phyloP scores from a whole-genome alignment of 2,329 filamentous ascomycete genomes.

The Coleophoma eucalyptorum region DNA sequence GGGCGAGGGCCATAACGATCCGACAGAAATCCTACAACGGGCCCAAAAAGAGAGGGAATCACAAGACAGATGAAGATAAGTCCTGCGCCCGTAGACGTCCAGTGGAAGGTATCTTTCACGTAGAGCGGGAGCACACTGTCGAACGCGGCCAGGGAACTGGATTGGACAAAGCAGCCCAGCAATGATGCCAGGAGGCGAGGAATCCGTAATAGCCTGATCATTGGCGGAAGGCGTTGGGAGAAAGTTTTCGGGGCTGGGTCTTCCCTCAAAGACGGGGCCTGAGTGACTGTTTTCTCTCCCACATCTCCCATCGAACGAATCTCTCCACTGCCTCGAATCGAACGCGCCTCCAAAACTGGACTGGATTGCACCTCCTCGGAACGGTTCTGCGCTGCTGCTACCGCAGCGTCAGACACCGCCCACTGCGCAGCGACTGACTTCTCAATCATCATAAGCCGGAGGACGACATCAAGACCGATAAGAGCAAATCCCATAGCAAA shows the following conservation, averaged over 20 bases:
- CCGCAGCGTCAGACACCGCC: constrained; percentile 15
- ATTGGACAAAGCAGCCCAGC: constrained; percentile 39
- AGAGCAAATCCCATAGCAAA: constrained; percentile 55
- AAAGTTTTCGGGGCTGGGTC: background rate
- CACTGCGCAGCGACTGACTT: constrained; percentile 49
- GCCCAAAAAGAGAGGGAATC: constrained; percentile 55
- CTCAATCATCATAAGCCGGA: constrained; percentile 53
- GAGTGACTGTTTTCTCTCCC: background rate
- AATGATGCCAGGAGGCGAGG: constrained; percentile 35
- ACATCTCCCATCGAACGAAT: constrained; percentile 3
- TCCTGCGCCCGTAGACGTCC: constrained; percentile 51
- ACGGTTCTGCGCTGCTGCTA: background rate
- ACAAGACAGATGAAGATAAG: constrained; percentile 56
- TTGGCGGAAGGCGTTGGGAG: constrained; percentile 17
- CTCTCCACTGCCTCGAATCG: background rate
- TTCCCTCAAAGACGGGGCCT: background rate
- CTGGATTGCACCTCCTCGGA: too few species aligned
- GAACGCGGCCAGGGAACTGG: constrained; percentile 45
- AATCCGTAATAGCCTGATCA: constrained; percentile 34
- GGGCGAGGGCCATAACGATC: constrained; percentile 56
- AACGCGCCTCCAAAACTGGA: background rate
- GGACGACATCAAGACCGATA: constrained; percentile 48
- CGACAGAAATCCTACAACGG: constrained; percentile 46
- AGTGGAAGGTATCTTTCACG: constrained; percentile 48
- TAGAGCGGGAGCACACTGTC: constrained; percentile 53